Evolutionary conservation across 495 filamentous ascomycete genomes (phyloP).

Genomic region (Penicillium coffeae): DNA sequence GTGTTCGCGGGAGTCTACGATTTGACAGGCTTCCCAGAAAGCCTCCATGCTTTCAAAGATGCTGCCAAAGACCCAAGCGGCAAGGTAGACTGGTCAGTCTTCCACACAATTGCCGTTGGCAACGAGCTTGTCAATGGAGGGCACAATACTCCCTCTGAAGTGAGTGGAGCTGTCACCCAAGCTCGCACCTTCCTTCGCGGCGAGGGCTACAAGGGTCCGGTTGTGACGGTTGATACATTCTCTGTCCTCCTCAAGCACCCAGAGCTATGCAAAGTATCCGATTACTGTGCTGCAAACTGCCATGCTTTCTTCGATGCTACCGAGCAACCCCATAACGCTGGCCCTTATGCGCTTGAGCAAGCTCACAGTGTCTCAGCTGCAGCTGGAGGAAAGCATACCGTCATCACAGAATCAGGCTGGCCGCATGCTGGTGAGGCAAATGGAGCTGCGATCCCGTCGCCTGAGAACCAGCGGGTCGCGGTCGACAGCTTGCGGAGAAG

Average conservation of each 20-base stretch:
- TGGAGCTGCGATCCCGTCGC: conserved; percentile 58
- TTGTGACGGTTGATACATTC: conserved; percentile 79
- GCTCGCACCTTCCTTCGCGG: conserved; percentile 55
- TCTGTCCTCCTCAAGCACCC: conserved; percentile 61
- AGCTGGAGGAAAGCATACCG: conserved; percentile 51
- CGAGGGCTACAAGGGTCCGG: conserved; percentile 66
- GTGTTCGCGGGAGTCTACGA: conserved; percentile 73
- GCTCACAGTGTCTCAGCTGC: conserved; percentile 46
- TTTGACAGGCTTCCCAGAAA: conserved; percentile 50
- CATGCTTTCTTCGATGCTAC: conserved; percentile 80
- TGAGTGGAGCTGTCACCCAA: conserved; percentile 50
- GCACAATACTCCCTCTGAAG: conserved; percentile 44
- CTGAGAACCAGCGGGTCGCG: conserved; percentile 59
- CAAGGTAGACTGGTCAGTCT: conserved; percentile 52
- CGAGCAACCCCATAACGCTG: conserved; percentile 53
- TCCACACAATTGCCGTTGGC: conserved; percentile 72
- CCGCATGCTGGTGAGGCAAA: conserved; percentile 62
- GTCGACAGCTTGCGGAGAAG: conserved; percentile 55
- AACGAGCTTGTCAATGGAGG: conserved; percentile 76
- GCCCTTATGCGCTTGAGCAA: conserved; percentile 56
- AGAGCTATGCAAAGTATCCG: conserved; percentile 64
- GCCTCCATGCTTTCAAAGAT: conserved; percentile 51
- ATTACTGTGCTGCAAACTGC: conserved; percentile 76
- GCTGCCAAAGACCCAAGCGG: conserved; percentile 38
- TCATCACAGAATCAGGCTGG: conserved; percentile 84